These are phyloP conservation scores for Excoecaria cochinchinensis DNA, from an alignment of 345 rosid genomes.

Conservation along the genomic window DNA sequence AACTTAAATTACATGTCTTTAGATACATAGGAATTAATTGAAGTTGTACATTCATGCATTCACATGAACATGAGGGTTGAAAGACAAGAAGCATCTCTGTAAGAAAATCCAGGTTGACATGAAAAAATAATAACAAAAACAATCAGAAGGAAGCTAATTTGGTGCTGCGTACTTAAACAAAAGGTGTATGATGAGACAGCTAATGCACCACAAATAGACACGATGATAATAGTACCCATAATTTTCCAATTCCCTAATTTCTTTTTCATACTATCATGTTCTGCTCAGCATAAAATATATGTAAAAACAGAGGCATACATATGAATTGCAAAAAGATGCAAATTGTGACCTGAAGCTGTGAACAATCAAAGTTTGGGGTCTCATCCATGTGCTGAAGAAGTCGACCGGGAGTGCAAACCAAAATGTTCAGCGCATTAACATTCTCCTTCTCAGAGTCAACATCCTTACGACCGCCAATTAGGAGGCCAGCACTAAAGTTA, in stretches of 20 bases:
- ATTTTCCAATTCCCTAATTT: not conserved
- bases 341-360: constrained; percentile 74
- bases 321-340: not conserved
- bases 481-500: constrained; percentile 77
- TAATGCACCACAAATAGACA: not conserved
- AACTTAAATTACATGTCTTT: not conserved
- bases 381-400: constrained; percentile 98
- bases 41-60: not conserved
- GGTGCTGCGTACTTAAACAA: not conserved
- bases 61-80: not conserved
- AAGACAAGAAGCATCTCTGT: not conserved
- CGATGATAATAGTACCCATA: not conserved
- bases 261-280: not conserved
- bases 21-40: not conserved
- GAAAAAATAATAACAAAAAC: not conserved
- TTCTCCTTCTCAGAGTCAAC: constrained; percentile 74
- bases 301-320: too few species aligned
- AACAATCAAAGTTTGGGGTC: constrained; percentile 92
- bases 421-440: constrained; percentile 72
- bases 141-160: not conserved
- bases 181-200: not conserved
- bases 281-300: not conserved
- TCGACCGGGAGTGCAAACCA: constrained; percentile 95
- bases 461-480: constrained; percentile 90
- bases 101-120: not conserved